Base-by-base conservation (phyloP, 495 filamentous ascomycete genomes). In the Neurospora sp. region DNA sequence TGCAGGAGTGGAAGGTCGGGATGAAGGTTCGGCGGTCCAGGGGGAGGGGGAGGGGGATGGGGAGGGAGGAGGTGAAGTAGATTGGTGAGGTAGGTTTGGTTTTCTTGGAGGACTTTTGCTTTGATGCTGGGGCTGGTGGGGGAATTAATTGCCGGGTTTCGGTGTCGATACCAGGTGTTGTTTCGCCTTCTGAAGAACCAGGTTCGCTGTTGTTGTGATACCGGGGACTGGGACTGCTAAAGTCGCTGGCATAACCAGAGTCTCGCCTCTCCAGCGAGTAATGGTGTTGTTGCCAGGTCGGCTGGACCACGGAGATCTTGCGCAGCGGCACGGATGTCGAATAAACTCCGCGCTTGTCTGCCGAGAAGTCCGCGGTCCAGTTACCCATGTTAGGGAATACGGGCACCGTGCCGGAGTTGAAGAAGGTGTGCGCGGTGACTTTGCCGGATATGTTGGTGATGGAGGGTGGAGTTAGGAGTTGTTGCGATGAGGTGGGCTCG, bases 1-100 rank as follows among this genome's bases (percentile, higher is more conserved):
- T 88, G 82, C 96, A 99, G 71, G 90, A 89, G 82, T 96, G 90
- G 83, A 98, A 99, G 20, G 93, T 94, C 0, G 96, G 96, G 38
- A 96, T 81, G 81, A 94, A 94, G 3, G 89, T 84, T 74, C 90
- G 92, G 76, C 88, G 89, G 23, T 80, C 76, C 11, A 81, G 83
- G 0, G 96, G 94, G 1, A 97, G 84, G 0, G 87, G 84, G 79
- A 99, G 82, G 0, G 96, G 94, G 9, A 97, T 88, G 9, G 91
- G 79, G 10, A 98, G 77, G 5, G 83, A 84, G 1, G 93, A 85
- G 2, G 88, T 92, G 82, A 96, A 62, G 83, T 80, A 48, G 85
- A 88, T n/a, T 82, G 83, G 31, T 71, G 79, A 18, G 40, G 41
- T 14, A n/a, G 27, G 10, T 70, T 42, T 37, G 59, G 20, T 4